Conservation (phyloP, 23 red algal species). For the Agarophyton chilense region DNA sequence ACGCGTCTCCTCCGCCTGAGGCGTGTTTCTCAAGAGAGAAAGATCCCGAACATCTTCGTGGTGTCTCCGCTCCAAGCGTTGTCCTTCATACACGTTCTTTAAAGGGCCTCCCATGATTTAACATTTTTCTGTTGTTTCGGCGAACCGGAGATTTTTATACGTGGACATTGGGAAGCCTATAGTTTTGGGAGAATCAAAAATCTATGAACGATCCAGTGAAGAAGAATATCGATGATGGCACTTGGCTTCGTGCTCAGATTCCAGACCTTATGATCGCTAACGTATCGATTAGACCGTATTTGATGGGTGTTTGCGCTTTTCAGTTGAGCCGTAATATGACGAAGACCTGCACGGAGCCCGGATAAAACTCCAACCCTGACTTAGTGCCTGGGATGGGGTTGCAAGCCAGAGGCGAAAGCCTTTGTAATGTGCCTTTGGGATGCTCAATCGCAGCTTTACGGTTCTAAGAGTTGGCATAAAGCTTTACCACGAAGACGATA, state of each 20-base stretch:
- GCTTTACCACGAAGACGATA: background rate
- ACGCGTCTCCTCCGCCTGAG: too few relatives aligned
- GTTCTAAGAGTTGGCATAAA: background rate
- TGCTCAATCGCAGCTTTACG: too few relatives aligned
- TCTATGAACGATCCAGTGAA: constrained; percentile 19
- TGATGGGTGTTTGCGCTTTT: constrained; percentile 40
- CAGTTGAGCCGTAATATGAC: background rate
- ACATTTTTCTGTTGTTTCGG: background rate
- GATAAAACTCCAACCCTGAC: background rate
- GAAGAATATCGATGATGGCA: background rate
- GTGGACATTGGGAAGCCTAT: constrained; percentile 24
- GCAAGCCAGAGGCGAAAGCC: background rate
- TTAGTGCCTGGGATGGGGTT: background rate
- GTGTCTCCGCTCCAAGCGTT: background rate
- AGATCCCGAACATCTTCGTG: constrained; percentile 19
- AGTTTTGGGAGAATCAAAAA: constrained; percentile 6
- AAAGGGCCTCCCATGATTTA: constrained; percentile 10
- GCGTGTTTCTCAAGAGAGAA: too few relatives aligned
- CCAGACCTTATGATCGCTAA: background rate
- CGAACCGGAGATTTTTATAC: background rate
- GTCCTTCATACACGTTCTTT: constrained; percentile 1
- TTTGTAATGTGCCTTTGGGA: background rate
- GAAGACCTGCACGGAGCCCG: background rate
- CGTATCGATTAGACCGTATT: background rate
- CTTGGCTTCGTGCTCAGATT: constrained; percentile 12